Percentiles rank a stretch among this genome's conserved stretches.
Evolutionary conservation across 1,284 basidiomycete genomes (phyloP).

Genomic region (Flammula alnicola): DNA sequence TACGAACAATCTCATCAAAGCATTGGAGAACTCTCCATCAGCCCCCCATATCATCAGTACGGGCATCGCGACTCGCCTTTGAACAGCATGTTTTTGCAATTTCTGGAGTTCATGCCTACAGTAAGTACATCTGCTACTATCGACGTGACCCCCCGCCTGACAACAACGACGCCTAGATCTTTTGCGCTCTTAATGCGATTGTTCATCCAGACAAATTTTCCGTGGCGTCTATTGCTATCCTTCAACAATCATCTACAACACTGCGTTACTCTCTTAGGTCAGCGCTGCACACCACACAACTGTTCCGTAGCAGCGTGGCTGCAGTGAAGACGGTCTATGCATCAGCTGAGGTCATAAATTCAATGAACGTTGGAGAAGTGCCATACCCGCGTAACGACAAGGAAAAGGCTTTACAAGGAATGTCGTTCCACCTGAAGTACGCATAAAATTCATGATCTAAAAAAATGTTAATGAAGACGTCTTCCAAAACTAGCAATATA

Average conservation of each 20-base stretch:
- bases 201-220: slow-evolving; percentile 15
- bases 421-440: slow-evolving; percentile 44
- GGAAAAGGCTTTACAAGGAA: slow-evolving; percentile 30
- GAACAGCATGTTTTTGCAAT: not conserved
- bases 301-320: slow-evolving; percentile 2
- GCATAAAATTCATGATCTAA: not conserved
- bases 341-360: not conserved
- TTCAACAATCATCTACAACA: slow-evolving; percentile 15
- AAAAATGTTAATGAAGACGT: not conserved
- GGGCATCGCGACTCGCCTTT: not conserved
- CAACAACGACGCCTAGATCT: not conserved
- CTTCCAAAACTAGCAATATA: slow-evolving; percentile 35
- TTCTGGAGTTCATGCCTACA: not conserved
- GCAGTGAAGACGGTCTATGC: slow-evolving; percentile 14
- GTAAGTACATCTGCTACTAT: not conserved
- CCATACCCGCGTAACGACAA: slow-evolving; percentile 9
- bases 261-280: slow-evolving; percentile 7
- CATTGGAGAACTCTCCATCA: not conserved
- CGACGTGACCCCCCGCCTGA: not conserved
- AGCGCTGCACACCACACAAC: not conserved
- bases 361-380: slow-evolving; percentile 4
- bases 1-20: not conserved
- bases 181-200: slow-evolving; percentile 5
- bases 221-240: slow-evolving; percentile 17
- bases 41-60: not conserved